Evolutionary conservation across 2,329 filamentous ascomycete genomes (phyloP).

Genomic region (Exophiala sp.): DNA sequence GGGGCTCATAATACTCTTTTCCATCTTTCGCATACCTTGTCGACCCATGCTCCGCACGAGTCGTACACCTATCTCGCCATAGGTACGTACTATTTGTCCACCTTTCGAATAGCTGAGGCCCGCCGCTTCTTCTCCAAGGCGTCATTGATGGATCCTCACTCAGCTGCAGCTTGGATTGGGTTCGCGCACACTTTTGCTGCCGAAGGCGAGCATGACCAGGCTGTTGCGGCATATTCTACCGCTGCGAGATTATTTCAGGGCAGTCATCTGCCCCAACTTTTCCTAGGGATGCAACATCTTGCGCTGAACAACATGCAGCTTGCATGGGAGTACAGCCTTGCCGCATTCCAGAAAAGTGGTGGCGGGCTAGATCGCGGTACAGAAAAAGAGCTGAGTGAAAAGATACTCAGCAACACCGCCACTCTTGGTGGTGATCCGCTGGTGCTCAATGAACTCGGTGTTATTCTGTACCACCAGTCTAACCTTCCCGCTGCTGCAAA

Average conservation of each 20-base stretch:
- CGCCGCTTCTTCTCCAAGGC: slow-evolving; percentile 95
- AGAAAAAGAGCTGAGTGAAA: slow-evolving; percentile 21
- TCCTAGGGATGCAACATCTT: slow-evolving; percentile 97
- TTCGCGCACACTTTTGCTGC: slow-evolving; percentile 98
- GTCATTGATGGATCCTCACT: slow-evolving; percentile 95
- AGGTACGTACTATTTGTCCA: slow-evolving; percentile 87
- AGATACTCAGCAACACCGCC: slow-evolving; percentile 27
- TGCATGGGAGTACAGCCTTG: slow-evolving; percentile 89
- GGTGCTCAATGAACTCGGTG: slow-evolving; percentile 89
- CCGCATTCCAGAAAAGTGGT: slow-evolving; percentile 62
- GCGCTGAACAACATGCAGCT: slow-evolving; percentile 91
- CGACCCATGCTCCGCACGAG: slow-evolving; percentile 84
- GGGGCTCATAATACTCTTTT: slow-evolving; percentile 82
- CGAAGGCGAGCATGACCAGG: slow-evolving; percentile 96
- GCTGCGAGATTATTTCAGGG: slow-evolving; percentile 93
- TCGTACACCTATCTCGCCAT: slow-evolving; percentile 91
- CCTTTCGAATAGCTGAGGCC: slow-evolving; percentile 84
- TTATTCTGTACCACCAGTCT: slow-evolving; percentile 91
- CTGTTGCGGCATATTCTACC: slow-evolving; percentile 94
- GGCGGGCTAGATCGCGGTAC: slow-evolving; percentile 35
- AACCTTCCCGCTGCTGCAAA: slow-evolving; percentile 67
- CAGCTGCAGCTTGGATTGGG: slow-evolving; percentile 95
- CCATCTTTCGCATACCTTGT: slow-evolving; percentile 83
- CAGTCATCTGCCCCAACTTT: slow-evolving; percentile 90
- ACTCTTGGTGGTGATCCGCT: slow-evolving; percentile 61